phyloP scores from a whole-genome alignment of 2,329 filamentous ascomycete genomes.

The Microsporum ferrugineum region DNA sequence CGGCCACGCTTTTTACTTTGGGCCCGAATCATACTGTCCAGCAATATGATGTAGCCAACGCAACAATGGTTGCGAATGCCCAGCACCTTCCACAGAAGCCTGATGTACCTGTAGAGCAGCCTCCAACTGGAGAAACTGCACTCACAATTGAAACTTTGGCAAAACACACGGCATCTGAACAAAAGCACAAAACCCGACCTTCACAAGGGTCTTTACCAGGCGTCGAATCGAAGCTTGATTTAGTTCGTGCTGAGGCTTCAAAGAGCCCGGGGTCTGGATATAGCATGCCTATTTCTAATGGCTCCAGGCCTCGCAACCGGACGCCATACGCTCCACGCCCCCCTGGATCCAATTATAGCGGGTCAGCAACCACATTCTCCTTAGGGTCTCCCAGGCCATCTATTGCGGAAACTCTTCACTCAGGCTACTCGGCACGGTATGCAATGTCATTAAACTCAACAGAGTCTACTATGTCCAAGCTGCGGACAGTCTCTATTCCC shows the following conservation, averaged over 20 bases:
- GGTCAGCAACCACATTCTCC: constrained; percentile 39
- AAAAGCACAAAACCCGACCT: background rate
- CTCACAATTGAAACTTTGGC: constrained; percentile 10
- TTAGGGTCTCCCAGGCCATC: constrained; percentile 26
- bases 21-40: constrained; percentile 81
- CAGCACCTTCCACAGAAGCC: constrained; percentile 72
- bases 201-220: background rate
- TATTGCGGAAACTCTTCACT: constrained; percentile 24
- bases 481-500: constrained; percentile 68
- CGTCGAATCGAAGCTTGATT: constrained; percentile 5
- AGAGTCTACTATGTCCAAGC: constrained; percentile 47
- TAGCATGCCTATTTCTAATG: constrained; percentile 33
- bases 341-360: constrained; percentile 33
- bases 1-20: constrained; percentile 83
- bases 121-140: constrained; percentile 6
- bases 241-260: constrained; percentile 40
- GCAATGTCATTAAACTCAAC: constrained; percentile 35
- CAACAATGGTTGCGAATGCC: constrained; percentile 71
- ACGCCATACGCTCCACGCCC: constrained; percentile 32
- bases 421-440: constrained; percentile 34
- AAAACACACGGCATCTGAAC: constrained; percentile 23
- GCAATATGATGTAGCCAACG: constrained; percentile 86
- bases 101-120: constrained; percentile 61
- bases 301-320: constrained; percentile 38
- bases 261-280: constrained; percentile 51